Base-by-base conservation (phyloP, 129 eudicot species). In the Pseudognaphalium luteoalbum region DNA sequence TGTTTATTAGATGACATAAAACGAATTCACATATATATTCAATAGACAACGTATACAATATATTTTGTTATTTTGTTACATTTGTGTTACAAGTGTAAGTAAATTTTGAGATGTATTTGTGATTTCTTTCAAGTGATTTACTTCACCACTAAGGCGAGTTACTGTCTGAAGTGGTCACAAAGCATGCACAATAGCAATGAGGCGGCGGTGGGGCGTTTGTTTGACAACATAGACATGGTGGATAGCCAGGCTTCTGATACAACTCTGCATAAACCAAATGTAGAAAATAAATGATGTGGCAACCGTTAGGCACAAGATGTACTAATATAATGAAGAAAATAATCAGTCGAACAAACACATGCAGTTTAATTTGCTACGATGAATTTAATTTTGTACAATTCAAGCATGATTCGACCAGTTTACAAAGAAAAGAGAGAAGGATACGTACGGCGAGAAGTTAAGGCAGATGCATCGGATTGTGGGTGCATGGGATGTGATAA, bases 141-240 rank as follows among this genome's bases (percentile, higher is more conserved):
- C 39, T 8, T 50, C 20, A 15, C 6, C 25, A 29, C 28, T 21
- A 70, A 20, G 78, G 74, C 22, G 76, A 78, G 4, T 78, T 78
- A 11, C 52, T 79, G 42, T n/a, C 83, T 10, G 80, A 66, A 28
- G 7, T 29, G 16, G 60, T 65, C 70, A 22, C 78, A 39, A 8
- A 72, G 58, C 83, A 79, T 37, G 83, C 83, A 21, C 76, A 81
- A 44, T 74, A 58, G 66, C 84, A 81, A 74, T 56, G 15, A 6
- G 80, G 71, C 1, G 80, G 80, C 7, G 84, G 80, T 21, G 84
- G 80, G 4, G 84, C 78, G 0, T 76, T 17, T 28, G 84, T 37
- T 47, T 67, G 80, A 71, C 84, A 81, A 5, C 84, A 81, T 12
- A 81, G 51, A 68, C 84, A 81, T 29, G 84, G 80, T 1, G 80